These are phyloP conservation scores for Xylariaceae sp. DNA, from an alignment of 2,329 filamentous ascomycete genomes.

Conservation along the genomic window DNA sequence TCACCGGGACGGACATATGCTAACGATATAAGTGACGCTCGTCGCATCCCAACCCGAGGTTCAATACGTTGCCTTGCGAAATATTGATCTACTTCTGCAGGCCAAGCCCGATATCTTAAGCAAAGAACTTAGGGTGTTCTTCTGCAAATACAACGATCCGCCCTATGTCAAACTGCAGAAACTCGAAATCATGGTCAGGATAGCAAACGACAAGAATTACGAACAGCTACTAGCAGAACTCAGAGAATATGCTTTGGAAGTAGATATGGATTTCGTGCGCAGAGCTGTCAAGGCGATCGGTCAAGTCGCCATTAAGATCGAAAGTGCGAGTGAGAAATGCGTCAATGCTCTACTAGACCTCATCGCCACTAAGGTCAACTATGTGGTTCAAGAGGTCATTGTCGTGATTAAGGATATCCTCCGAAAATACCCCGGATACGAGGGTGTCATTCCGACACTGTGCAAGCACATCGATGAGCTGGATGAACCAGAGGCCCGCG, in stretches of 20 bases:
- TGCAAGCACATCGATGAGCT: constrained; percentile 97
- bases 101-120: constrained; percentile 94
- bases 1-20: constrained; percentile 6
- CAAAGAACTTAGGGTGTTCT: constrained; percentile 97
- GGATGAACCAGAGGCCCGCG: constrained; percentile 88
- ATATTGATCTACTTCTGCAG: constrained; percentile 93
- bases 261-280: constrained; percentile 98
- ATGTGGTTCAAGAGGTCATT: constrained; percentile 95
- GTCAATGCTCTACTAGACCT: constrained; percentile 90
- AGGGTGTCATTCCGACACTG: constrained; percentile 93
- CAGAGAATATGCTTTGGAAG: constrained; percentile 96
- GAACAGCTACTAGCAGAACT: constrained; percentile 91
- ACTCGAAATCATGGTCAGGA: constrained; percentile 97
- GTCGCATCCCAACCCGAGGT: constrained; percentile 95
- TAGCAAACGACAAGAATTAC: constrained; percentile 95
- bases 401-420: constrained; percentile 99
- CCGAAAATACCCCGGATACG: constrained; percentile 94
- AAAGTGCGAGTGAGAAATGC: constrained; percentile 89
- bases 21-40: constrained; percentile 68
- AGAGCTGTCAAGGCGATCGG: constrained; percentile 94
- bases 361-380: constrained; percentile 97
- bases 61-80: constrained; percentile 92
- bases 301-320: constrained; percentile 98
- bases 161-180: constrained; percentile 97
- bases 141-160: constrained; percentile 99